Conservation (phyloP, 208 protist species). For the Jaenimonas drosophilae region DNA sequence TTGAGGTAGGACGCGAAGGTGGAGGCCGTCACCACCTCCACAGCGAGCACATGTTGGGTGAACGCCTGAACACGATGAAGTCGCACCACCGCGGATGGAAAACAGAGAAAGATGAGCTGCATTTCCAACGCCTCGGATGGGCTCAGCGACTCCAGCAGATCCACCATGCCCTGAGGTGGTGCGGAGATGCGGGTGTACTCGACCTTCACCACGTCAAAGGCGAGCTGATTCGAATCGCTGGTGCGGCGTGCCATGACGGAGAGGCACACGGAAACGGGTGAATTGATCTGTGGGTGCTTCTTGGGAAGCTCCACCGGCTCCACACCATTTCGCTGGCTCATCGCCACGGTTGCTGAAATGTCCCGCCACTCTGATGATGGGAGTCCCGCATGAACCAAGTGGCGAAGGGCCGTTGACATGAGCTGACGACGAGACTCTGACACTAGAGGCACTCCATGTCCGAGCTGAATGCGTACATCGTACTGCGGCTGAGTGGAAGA, state of each 20-base stretch:
- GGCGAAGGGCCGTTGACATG: conserved; percentile 5
- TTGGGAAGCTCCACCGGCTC: not conserved
- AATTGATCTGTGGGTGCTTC: too few species aligned
- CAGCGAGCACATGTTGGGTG: conserved; percentile 21
- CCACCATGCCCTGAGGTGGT: too few species aligned
- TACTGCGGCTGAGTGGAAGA: not conserved
- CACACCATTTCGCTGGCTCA: not conserved
- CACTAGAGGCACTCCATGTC: conserved; percentile 3
- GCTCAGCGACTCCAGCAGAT: conserved; percentile 41
- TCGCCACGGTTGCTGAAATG: too few species aligned
- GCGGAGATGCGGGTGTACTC: too few species aligned
- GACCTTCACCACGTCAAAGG: conserved; percentile 64
- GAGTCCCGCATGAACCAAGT: conserved; percentile 1
- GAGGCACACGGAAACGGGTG: too few species aligned
- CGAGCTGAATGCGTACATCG: conserved; percentile 1
- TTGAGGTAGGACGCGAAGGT: too few species aligned
- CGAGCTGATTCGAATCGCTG: too few species aligned
- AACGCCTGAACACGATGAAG: conserved; percentile 53
- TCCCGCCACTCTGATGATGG: too few species aligned
- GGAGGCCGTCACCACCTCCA: too few species aligned
- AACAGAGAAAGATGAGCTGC: conserved; percentile 39
- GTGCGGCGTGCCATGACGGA: too few species aligned
- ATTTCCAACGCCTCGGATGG: conserved; percentile 39
- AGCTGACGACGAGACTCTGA: conserved; percentile 8
- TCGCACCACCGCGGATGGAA: conserved; percentile 28